Conservation (phyloP, 2,329 filamentous ascomycete species). For the Berkeleyomyces basicola region DNA sequence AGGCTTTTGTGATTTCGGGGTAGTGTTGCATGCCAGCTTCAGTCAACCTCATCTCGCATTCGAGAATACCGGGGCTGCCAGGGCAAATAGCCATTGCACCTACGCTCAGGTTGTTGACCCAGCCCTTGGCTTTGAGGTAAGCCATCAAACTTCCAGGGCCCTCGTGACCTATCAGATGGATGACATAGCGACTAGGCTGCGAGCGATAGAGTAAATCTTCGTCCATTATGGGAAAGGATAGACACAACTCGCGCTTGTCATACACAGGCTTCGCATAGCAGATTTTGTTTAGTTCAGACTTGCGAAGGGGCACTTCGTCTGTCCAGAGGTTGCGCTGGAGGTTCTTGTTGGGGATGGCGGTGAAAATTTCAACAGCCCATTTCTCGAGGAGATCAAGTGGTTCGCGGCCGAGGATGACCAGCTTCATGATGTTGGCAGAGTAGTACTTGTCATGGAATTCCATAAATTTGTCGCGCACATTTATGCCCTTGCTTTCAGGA, state of each 20-base stretch:
- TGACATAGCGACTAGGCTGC: constrained; percentile 71
- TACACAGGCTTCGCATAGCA: constrained; percentile 84
- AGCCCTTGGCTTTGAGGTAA: constrained; percentile 77
- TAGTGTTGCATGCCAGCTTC: constrained; percentile 71
- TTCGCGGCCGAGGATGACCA: constrained; percentile 72
- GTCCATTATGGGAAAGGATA: constrained; percentile 73
- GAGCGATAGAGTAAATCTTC: constrained; percentile 65
- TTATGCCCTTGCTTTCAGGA: constrained; percentile 62
- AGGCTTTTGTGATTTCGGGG: constrained; percentile 60
- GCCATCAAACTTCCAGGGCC: constrained; percentile 83
- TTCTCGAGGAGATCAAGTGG: constrained; percentile 63
- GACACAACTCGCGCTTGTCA: constrained; percentile 63
- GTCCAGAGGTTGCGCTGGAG: constrained; percentile 44
- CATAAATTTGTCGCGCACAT: constrained; percentile 81
- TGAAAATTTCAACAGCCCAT: constrained; percentile 75
- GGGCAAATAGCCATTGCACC: constrained; percentile 63
- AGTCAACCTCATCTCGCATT: constrained; percentile 62
- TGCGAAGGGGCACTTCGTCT: constrained; percentile 32
- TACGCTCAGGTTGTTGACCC: constrained; percentile 69
- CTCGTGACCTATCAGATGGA: constrained; percentile 81
- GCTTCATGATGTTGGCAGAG: constrained; percentile 85
- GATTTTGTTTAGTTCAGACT: constrained; percentile 42
- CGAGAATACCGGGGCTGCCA: constrained; percentile 61
- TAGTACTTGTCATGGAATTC: constrained; percentile 82
- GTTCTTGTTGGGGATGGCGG: constrained; percentile 65